These are phyloP conservation scores for Aureobasidium musti DNA, from an alignment of 2,329 filamentous ascomycete species.

Conservation along the genomic window DNA sequence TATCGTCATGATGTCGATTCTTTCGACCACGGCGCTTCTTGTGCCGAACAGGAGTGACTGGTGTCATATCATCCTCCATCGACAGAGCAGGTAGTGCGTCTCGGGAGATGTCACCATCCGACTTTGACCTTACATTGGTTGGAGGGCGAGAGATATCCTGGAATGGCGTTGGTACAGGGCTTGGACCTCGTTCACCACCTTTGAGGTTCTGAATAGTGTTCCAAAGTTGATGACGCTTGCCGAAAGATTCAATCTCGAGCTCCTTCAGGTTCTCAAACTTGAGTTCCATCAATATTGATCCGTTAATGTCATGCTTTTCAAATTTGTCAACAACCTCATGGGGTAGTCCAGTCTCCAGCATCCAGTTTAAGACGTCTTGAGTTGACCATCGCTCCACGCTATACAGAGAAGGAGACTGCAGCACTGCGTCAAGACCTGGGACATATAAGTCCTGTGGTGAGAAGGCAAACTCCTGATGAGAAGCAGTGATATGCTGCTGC, in stretches of 20 bases:
- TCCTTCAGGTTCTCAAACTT: constrained; percentile 87
- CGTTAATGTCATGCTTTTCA: constrained; percentile 87
- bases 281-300: constrained; percentile 81
- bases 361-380: constrained; percentile 79
- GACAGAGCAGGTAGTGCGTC: constrained; percentile 28
- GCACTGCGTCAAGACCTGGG: constrained; percentile 29
- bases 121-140: constrained; percentile 39
- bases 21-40: constrained; percentile 47
- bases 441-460: constrained; percentile 38
- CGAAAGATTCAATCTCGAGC: constrained; percentile 77
- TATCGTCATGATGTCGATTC: constrained; percentile 55
- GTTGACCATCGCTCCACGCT: constrained; percentile 69
- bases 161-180: constrained; percentile 51
- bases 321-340: constrained; percentile 77
- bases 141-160: constrained; percentile 52
- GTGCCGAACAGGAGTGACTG: constrained; percentile 41
- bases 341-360: constrained; percentile 82
- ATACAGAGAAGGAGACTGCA: constrained; percentile 25
- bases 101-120: constrained; percentile 29
- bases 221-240: constrained; percentile 77
- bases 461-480: constrained; percentile 44
- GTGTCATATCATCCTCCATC: constrained; percentile 38
- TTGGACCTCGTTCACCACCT: constrained; percentile 47
- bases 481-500: constrained; percentile 36
- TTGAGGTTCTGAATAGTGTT: constrained; percentile 72